A percentile compares a stretch with the other conserved stretches of the same genome.
Conservation (phyloP, 176 grass and related monocot species). For the Hsuehochloa calcarea region DNA sequence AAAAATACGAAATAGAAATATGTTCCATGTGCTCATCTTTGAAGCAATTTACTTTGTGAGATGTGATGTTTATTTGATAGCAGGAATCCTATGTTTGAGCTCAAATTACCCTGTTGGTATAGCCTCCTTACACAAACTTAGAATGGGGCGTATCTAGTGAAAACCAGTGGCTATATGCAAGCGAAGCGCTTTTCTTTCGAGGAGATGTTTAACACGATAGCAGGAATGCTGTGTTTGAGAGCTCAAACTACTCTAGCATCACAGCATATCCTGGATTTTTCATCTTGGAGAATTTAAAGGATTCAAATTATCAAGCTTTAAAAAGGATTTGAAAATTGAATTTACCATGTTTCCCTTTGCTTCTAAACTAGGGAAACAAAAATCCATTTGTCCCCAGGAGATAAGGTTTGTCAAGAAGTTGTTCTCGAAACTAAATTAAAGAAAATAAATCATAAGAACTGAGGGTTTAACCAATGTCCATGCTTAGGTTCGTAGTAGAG, state of each 20-base stretch:
- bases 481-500: background rate
- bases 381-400: background rate
- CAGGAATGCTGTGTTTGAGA: background rate
- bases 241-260: background rate
- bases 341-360: background rate
- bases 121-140: background rate
- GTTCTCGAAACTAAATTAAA: background rate
- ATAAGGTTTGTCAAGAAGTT: background rate
- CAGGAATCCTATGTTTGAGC: background rate
- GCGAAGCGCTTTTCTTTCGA: background rate
- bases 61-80: background rate
- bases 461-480: background rate
- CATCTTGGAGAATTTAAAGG: background rate
- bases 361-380: background rate
- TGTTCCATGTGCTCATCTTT: background rate
- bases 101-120: background rate
- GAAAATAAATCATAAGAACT: background rate
- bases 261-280: background rate
- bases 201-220: background rate
- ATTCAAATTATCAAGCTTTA: background rate
- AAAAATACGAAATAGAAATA: background rate
- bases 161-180: background rate
- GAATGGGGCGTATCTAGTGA: background rate
- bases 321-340: background rate
- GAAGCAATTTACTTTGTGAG: background rate